Percentiles rank a stretch among this genome's conserved stretches.
phyloP scores from a whole-genome alignment of 345 rosid genomes.

The Eutrema yunnanense region DNA sequence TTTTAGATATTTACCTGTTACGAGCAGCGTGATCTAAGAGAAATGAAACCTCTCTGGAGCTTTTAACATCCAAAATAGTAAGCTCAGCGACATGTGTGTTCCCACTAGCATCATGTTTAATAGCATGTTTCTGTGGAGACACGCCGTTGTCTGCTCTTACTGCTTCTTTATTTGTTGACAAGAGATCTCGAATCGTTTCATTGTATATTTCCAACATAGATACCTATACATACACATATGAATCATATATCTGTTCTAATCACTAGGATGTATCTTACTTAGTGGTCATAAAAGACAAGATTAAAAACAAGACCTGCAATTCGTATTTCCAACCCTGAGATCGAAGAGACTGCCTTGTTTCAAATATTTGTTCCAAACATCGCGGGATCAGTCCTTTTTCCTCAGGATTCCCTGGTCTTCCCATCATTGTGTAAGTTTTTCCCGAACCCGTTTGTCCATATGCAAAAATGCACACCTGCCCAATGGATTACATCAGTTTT shows the following conservation, averaged over 20 bases:
- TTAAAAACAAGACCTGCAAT: slow-evolving; percentile 60
- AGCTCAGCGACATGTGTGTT: slow-evolving; percentile 78
- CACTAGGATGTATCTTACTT: neutral
- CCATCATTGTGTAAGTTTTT: slow-evolving; percentile 98
- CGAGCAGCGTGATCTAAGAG: slow-evolving; percentile 78
- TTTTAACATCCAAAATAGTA: slow-evolving; percentile 65
- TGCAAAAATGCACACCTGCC: slow-evolving; percentile 92
- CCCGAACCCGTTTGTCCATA: slow-evolving; percentile 99
- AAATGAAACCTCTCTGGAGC: slow-evolving; percentile 60
- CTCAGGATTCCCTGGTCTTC: slow-evolving; percentile 63
- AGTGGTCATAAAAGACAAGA: neutral
- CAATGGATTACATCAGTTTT: slow-evolving; percentile 2
- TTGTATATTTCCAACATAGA: slow-evolving; percentile 98
- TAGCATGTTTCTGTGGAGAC: slow-evolving; percentile 53
- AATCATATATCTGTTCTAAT: neutral
- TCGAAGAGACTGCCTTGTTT: slow-evolving; percentile 78
- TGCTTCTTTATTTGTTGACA: slow-evolving; percentile 58
- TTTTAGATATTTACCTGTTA: slow-evolving; percentile 48
- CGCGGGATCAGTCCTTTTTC: slow-evolving; percentile 88
- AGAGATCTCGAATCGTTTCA: slow-evolving; percentile 81
- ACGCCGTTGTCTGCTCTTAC: slow-evolving; percentile 47
- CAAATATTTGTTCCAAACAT: slow-evolving; percentile 85
- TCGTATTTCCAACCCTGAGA: slow-evolving; percentile 96
- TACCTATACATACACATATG: slow-evolving; percentile 41
- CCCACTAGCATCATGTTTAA: slow-evolving; percentile 77